Evolutionary conservation across 768 basidiomycete species (phyloP).

Genomic region (Lepiota venenata): DNA sequence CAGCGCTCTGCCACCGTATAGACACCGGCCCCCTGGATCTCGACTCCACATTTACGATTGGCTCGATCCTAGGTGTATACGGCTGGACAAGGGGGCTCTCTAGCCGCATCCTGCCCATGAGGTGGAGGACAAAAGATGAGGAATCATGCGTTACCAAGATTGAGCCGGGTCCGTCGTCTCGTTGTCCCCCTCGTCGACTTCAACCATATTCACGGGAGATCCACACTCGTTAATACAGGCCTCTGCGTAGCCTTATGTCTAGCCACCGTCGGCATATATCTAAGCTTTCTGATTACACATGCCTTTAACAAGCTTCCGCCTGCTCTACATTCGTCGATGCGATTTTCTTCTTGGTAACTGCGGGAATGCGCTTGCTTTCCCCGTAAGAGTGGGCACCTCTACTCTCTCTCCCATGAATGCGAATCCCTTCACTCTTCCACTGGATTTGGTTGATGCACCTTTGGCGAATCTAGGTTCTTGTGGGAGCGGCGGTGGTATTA

Average conservation of each 20-base stretch:
- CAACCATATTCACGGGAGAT: neutral
- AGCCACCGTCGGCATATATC: constrained; percentile 66
- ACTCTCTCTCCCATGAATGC: constrained; percentile 76
- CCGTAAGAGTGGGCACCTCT: constrained; percentile 66
- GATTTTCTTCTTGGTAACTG: constrained; percentile 91
- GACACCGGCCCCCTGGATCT: constrained; percentile 99
- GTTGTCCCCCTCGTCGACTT: neutral
- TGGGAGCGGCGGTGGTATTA: constrained; percentile 89
- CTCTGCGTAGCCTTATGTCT: constrained; percentile 78
- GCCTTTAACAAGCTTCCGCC: no score
- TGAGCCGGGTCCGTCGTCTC: constrained; percentile 77
- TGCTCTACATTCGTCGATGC: constrained; percentile 80
- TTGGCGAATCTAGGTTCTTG: constrained; percentile 70
- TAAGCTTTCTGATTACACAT: constrained; percentile 80
- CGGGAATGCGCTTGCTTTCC: constrained; percentile 91
- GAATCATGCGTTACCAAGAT: constrained; percentile 90
- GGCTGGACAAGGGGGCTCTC: constrained; percentile 48
- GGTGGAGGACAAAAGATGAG: constrained; percentile 81
- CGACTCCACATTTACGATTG: constrained; percentile 97
- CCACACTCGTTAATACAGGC: constrained; percentile 42
- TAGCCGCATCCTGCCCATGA: constrained; percentile 68
- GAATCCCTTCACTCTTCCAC: constrained; percentile 72
- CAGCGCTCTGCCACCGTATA: constrained; percentile 93
- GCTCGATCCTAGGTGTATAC: constrained; percentile 70
- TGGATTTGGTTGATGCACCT: constrained; percentile 67